These are phyloP conservation scores for Cercospora janseana DNA, from an alignment of 2,329 filamentous ascomycete species.

Conservation along the genomic window DNA sequence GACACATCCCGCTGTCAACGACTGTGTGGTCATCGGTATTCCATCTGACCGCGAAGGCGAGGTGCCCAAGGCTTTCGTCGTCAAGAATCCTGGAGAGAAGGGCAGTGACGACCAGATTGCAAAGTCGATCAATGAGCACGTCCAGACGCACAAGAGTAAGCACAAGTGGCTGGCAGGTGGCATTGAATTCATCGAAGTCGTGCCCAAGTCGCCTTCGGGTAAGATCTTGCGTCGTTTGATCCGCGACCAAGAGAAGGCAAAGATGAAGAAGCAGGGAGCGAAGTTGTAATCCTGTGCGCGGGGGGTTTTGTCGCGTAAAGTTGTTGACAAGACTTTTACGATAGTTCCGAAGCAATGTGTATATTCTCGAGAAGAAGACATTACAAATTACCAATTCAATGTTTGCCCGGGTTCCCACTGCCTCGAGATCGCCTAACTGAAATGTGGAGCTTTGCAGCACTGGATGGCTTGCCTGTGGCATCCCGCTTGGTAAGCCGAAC, in stretches of 20 bases:
- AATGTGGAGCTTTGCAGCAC: too few species aligned
- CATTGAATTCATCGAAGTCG: conserved; percentile 55
- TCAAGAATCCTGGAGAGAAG: conserved; percentile 53
- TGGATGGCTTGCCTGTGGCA: too few species aligned
- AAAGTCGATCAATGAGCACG: conserved; percentile 56
- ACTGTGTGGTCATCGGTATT: conserved; percentile 75
- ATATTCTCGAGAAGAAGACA: too few species aligned
- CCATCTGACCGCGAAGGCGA: conserved; percentile 63
- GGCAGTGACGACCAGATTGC: conserved; percentile 51
- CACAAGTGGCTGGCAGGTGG: conserved; percentile 64
- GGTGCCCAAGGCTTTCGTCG: conserved; percentile 63
- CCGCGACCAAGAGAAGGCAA: conserved; percentile 71
- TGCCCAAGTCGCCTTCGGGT: conserved; percentile 62
- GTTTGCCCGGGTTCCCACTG: too few species aligned
- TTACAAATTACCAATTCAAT: too few species aligned
- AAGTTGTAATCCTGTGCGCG: conserved; percentile 59
- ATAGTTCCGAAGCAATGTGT: too few species aligned
- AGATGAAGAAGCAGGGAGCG: conserved; percentile 60
- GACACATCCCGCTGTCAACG: conserved; percentile 69
- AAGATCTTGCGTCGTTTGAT: conserved; percentile 65
- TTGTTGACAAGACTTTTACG: too few species aligned
- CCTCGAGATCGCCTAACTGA: too few species aligned
- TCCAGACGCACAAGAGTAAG: conserved; percentile 60
- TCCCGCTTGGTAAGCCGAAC: too few species aligned
- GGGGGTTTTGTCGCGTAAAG: too few species aligned